These are phyloP conservation scores for Pleurotus giganteus DNA, from an alignment of 768 basidiomycete species.

Conservation along the genomic window DNA sequence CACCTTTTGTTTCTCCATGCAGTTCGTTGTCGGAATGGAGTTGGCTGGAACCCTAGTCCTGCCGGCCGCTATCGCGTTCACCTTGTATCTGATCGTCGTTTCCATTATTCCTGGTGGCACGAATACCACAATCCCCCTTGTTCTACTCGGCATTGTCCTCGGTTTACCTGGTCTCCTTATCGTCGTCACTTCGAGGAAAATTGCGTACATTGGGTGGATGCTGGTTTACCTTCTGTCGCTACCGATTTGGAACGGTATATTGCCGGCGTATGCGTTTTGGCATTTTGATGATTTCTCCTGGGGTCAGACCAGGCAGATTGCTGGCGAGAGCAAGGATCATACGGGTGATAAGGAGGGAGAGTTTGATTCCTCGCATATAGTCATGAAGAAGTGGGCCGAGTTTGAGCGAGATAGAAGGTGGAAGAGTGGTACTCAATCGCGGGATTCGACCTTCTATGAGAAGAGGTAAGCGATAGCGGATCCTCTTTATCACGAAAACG, in stretches of 20 bases:
- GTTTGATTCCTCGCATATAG: conserved; percentile 94
- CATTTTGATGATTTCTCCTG: conserved; percentile 99
- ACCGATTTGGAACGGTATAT: conserved; percentile 95
- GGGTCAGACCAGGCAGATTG: conserved; percentile 89
- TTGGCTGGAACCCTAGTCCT: conserved; percentile 93
- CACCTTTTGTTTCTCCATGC: conserved; percentile 99
- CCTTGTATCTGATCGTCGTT: conserved; percentile 86
- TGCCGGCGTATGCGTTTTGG: conserved; percentile 97
- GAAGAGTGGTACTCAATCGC: conserved; percentile 83
- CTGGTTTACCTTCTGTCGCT: conserved; percentile 87
- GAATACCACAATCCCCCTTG: conserved; percentile 84
- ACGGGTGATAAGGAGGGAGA: conserved; percentile 96
- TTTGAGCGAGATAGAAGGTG: conserved; percentile 95
- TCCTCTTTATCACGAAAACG: neutral
- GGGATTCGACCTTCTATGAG: conserved; percentile 74
- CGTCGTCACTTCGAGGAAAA: conserved; percentile 91
- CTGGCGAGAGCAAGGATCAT: conserved; percentile 65
- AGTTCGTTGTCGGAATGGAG: conserved; percentile 99
- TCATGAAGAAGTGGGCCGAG: conserved; percentile 99
- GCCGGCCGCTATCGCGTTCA: conserved; percentile 97
- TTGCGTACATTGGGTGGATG: conserved; percentile 98
- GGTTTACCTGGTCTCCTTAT: conserved; percentile 96
- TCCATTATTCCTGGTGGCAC: conserved; percentile 81
- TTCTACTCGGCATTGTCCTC: conserved; percentile 90
- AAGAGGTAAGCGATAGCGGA: conserved; percentile 60